These are phyloP conservation scores for Penstemon davidsonii DNA, from an alignment of 257 asterid genomes.

Conservation along the genomic window DNA sequence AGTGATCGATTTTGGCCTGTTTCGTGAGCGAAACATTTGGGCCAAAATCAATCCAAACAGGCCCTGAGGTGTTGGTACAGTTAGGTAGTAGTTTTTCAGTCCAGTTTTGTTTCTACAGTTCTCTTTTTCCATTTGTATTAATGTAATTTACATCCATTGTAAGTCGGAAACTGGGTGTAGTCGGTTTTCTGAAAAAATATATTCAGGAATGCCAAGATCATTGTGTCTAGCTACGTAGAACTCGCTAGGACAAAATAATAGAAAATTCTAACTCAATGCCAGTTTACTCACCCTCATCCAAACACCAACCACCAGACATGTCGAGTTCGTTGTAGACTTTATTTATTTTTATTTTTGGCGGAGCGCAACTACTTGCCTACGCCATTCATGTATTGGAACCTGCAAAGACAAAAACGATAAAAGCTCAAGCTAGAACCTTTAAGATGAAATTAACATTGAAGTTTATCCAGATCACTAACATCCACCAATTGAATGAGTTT, in stretches of 20 bases:
- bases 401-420: slow-evolving; percentile 28
- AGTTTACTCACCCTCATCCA: too few species aligned
- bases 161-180: background rate
- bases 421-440: background rate
- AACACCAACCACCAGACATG: background rate
- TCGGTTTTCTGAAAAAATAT: background rate
- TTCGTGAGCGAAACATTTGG: too few species aligned
- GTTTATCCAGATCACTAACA: background rate
- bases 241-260: too few species aligned
- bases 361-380: slow-evolving; percentile 60
- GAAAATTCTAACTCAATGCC: too few species aligned
- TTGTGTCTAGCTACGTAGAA: background rate
- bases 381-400: slow-evolving; percentile 81
- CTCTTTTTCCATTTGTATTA: slow-evolving; percentile 1
- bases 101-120: background rate
- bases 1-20: too few species aligned
- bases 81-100: slow-evolving; percentile 15
- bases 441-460: background rate
- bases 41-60: too few species aligned
- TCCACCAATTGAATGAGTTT: background rate
- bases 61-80: slow-evolving; percentile 22
- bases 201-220: background rate
- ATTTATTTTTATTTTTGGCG: slow-evolving; percentile 36
- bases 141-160: background rate
- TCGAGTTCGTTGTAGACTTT: slow-evolving; percentile 7